Evolutionary conservation across 306 rosid species (phyloP).

Genomic region (Pyrus communis): DNA sequence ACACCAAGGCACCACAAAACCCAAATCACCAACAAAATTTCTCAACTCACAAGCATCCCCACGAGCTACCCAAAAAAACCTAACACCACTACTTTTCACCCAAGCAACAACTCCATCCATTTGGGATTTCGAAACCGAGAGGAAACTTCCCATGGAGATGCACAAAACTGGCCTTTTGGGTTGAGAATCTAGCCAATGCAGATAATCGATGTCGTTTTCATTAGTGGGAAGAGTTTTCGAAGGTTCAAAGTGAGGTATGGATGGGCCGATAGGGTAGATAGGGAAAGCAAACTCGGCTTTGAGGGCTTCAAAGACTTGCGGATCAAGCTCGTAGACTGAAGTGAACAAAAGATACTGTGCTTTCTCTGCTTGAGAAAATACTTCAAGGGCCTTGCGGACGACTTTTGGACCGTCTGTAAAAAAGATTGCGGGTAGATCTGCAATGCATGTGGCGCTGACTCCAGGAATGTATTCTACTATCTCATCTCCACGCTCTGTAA

Average conservation of each 20-base stretch:
- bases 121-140: slow-evolving; percentile 27
- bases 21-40: slow-evolving; percentile 19
- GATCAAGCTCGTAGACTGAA: slow-evolving; percentile 39
- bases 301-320: slow-evolving; percentile 24
- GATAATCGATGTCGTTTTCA: background rate
- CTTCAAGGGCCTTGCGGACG: background rate
- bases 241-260: slow-evolving; percentile 18
- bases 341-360: slow-evolving; percentile 26
- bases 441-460: too few relatives aligned
- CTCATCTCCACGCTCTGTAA: too few relatives aligned
- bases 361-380: background rate
- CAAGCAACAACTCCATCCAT: slow-evolving; percentile 27
- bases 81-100: slow-evolving; percentile 14
- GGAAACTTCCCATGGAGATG: slow-evolving; percentile 27
- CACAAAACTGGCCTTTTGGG: slow-evolving; percentile 24
- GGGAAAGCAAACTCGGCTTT: slow-evolving; percentile 13
- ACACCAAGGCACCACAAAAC: slow-evolving; percentile 21
- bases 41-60: slow-evolving; percentile 15
- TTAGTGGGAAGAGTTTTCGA: background rate
- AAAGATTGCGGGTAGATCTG: too few relatives aligned
- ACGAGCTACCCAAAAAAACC: slow-evolving; percentile 25
- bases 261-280: slow-evolving; percentile 37
- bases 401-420: background rate
- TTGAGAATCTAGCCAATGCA: slow-evolving; percentile 39
- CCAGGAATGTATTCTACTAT: too few relatives aligned